A percentile compares a stretch with the other conserved stretches of the same genome.
phyloP scores from a whole-genome alignment of 768 basidiomycete genomes.

The Gymnopilus dilepis region DNA sequence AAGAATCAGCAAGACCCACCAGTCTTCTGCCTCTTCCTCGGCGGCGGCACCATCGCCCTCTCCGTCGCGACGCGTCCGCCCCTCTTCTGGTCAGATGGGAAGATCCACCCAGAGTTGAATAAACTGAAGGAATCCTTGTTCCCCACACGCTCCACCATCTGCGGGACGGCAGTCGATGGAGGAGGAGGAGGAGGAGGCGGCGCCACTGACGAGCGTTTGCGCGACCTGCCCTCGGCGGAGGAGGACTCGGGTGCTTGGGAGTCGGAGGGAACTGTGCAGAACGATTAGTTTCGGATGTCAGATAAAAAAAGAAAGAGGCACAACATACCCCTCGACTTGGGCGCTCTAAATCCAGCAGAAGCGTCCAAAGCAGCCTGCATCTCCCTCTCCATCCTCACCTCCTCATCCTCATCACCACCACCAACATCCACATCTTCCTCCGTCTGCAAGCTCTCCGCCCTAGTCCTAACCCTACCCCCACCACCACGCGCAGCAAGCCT shows the following conservation, averaged over 20 bases:
- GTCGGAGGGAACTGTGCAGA: slow-evolving; percentile 2
- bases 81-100: slow-evolving; percentile 75
- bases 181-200: too few relatives aligned
- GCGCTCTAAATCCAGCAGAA: slow-evolving; percentile 52
- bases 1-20: slow-evolving; percentile 33
- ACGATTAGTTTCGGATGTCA: slow-evolving; percentile 43
- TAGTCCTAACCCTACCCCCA: too few relatives aligned
- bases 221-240: slow-evolving; percentile 14
- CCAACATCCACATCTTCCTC: not conserved
- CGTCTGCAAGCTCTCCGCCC: slow-evolving; percentile 25
- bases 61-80: slow-evolving; percentile 57
- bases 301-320: slow-evolving; percentile 42
- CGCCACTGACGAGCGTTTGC: slow-evolving; percentile 36
- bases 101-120: slow-evolving; percentile 90
- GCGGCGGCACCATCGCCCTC: slow-evolving; percentile 50
- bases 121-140: slow-evolving; percentile 73
- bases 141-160: slow-evolving; percentile 74
- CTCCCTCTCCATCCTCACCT: slow-evolving; percentile 16
- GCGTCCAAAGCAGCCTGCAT: slow-evolving; percentile 37
- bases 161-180: slow-evolving; percentile 45
- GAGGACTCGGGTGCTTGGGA: slow-evolving; percentile 12
- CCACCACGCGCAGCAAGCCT: slow-evolving; percentile 29
- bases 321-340: slow-evolving; percentile 51
- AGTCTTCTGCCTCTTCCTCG: slow-evolving; percentile 58
- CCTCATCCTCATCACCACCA: not conserved